Conservation (phyloP, 108 stramenopile genomes). For the Cyclotella baltica region DNA sequence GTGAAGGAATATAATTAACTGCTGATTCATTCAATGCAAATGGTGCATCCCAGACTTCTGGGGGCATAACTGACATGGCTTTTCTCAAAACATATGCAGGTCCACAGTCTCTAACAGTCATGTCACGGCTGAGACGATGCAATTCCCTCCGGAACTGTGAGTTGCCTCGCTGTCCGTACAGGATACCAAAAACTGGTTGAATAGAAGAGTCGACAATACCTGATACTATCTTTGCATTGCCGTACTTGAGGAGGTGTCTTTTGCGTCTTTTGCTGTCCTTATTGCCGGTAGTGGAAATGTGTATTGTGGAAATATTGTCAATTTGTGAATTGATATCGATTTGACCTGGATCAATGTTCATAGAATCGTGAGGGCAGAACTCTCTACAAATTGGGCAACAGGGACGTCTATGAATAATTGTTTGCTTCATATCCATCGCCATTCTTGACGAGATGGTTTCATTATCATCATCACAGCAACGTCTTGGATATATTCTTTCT, state of each 20-base stretch:
- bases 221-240: slow-evolving; percentile 52
- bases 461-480: slow-evolving; percentile 77
- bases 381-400: slow-evolving; percentile 32
- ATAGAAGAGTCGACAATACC: slow-evolving; percentile 57
- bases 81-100: slow-evolving; percentile 67
- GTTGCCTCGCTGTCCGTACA: slow-evolving; percentile 55
- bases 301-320: background rate
- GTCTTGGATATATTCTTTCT: slow-evolving; percentile 70
- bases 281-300: background rate
- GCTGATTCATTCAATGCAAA: slow-evolving; percentile 22
- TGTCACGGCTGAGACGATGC: slow-evolving; percentile 58
- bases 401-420: slow-evolving; percentile 12
- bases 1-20: slow-evolving; percentile 33
- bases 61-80: slow-evolving; percentile 54
- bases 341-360: background rate
- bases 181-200: slow-evolving; percentile 66
- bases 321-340: background rate
- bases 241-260: background rate
- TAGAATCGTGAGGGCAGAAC: background rate
- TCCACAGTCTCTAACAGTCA: slow-evolving; percentile 69
- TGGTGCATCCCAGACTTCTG: slow-evolving; percentile 39
- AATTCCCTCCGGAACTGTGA: slow-evolving; percentile 48
- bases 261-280: slow-evolving; percentile 2
- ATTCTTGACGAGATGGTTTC: slow-evolving; percentile 36
- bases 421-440: slow-evolving; percentile 27